Evolutionary conservation across 139 green algal genomes (phyloP).

Genomic region (Tetradesmus lagerheimii): DNA sequence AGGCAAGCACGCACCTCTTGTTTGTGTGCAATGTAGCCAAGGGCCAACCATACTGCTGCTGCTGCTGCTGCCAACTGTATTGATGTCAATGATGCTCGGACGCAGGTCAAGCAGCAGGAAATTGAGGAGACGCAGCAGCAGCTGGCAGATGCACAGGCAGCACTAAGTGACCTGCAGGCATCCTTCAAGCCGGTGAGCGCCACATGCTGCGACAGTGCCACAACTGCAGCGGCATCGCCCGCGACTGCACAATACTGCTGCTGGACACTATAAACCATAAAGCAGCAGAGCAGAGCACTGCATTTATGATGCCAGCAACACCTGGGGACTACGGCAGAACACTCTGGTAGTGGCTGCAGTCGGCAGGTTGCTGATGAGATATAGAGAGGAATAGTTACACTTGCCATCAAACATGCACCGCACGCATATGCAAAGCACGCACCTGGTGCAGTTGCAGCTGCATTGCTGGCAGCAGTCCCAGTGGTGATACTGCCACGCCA

Average conservation of each 20-base stretch:
- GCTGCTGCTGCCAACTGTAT: background rate
- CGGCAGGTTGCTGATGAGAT: no score
- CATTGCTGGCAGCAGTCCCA: no score
- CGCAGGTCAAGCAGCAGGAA: conserved; percentile 33
- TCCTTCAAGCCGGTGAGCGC: conserved; percentile 58
- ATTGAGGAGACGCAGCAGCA: conserved; percentile 15
- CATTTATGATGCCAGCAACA: no score
- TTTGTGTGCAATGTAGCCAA: no score
- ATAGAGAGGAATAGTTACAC: no score
- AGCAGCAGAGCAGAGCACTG: background rate
- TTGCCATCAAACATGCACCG: no score
- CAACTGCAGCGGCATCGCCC: background rate
- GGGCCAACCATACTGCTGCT: background rate
- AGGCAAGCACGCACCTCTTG: no score
- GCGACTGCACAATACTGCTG: background rate
- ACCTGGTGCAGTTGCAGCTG: background rate
- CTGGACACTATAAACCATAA: background rate
- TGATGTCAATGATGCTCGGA: conserved; percentile 4
- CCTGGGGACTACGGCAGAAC: no score
- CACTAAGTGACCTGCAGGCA: conserved; percentile 56
- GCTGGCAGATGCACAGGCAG: conserved; percentile 53
- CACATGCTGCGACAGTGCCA: background rate
- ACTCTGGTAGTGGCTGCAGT: no score
- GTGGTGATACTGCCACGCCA: no score
- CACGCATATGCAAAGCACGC: background rate